A percentile compares a stretch with the other conserved stretches of the same genome.
Evolutionary conservation across 495 filamentous ascomycete genomes (phyloP).

Genomic region (Chaetomidium leptoderma): DNA sequence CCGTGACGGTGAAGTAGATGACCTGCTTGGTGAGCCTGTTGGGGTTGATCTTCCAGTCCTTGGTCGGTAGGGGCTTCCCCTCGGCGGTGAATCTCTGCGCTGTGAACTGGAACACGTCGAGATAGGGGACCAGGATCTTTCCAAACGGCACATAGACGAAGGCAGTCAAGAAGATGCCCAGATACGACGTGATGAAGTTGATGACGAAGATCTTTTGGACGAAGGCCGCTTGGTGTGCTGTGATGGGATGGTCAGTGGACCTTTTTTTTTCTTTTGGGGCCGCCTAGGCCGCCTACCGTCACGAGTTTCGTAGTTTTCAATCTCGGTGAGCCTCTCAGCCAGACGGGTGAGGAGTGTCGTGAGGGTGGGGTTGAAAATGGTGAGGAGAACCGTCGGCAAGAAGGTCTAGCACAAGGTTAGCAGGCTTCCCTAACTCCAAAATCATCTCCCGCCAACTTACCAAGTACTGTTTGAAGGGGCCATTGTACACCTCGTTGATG

Average conservation of each 20-base stretch:
- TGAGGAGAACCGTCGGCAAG: conserved; percentile 80
- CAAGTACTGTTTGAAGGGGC: conserved; percentile 79
- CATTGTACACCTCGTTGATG: conserved; percentile 88
- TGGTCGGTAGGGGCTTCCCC: conserved; percentile 61
- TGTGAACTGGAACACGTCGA: conserved; percentile 79
- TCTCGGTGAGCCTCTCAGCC: conserved; percentile 74
- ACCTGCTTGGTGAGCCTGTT: conserved; percentile 83
- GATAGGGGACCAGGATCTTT: conserved; percentile 76
- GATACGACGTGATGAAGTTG: conserved; percentile 96
- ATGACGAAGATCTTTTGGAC: conserved; percentile 90
- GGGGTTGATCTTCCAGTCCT: conserved; percentile 78
- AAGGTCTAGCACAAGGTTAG: conserved; percentile 62
- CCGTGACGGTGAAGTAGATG: conserved; percentile 95
- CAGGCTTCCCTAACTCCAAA: neutral
- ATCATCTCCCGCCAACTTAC: conserved; percentile 46
- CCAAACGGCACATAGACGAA: conserved; percentile 98
- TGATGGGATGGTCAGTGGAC: conserved; percentile 15
- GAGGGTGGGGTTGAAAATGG: conserved; percentile 73
- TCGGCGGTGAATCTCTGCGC: conserved; percentile 69
- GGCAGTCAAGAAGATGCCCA: conserved; percentile 85
- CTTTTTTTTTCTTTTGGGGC: neutral
- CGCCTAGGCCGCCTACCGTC: conserved; percentile 42
- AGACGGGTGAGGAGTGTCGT: conserved; percentile 69
- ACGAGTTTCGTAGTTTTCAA: conserved; percentile 88
- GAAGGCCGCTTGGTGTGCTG: conserved; percentile 68